Conservation (phyloP, 2,329 filamentous ascomycete species). For the Aspergillus proliferans region DNA sequence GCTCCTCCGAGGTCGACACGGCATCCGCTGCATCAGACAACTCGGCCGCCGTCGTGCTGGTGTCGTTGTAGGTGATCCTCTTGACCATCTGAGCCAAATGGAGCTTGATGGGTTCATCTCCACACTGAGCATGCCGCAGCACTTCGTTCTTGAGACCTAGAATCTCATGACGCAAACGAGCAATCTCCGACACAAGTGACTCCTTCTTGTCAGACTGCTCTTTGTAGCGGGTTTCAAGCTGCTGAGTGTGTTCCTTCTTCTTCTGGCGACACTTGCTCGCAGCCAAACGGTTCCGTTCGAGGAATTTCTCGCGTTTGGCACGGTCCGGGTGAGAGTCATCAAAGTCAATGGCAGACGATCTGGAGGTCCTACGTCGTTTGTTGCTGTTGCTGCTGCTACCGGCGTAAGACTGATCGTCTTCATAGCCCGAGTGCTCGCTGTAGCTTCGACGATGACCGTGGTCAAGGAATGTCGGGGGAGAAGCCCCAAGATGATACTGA, state of each 20-base stretch:
- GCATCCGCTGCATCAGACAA: conserved; percentile 9
- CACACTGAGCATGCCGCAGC: conserved; percentile 34
- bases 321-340: conserved; percentile 24
- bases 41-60: conserved; percentile 3
- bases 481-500: conserved; percentile 5
- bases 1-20: conserved; percentile 10
- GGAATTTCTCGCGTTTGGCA: conserved; percentile 45
- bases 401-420: conserved; percentile 2
- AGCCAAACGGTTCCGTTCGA: conserved; percentile 55
- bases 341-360: conserved; percentile 12
- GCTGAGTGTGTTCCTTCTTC: conserved; percentile 53
- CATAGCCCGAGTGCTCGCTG: conserved; percentile 12
- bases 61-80: conserved; percentile 26
- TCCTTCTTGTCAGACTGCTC: conserved; percentile 31
- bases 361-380: conserved; percentile 17
- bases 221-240: conserved; percentile 41
- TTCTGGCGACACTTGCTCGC: conserved; percentile 58
- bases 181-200: conserved; percentile 26
- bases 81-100: conserved; percentile 35
- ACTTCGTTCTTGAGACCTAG: conserved; percentile 36
- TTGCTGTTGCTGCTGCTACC: conserved; percentile 7
- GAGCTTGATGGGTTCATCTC: conserved; percentile 31
- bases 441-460: conserved; percentile 2
- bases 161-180: conserved; percentile 31
- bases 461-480: not conserved